Percentiles rank a stretch among this genome's conserved stretches.
Evolutionary conservation across 2,329 filamentous ascomycete species (phyloP).

Genomic region (Cordyceps cicadae): DNA sequence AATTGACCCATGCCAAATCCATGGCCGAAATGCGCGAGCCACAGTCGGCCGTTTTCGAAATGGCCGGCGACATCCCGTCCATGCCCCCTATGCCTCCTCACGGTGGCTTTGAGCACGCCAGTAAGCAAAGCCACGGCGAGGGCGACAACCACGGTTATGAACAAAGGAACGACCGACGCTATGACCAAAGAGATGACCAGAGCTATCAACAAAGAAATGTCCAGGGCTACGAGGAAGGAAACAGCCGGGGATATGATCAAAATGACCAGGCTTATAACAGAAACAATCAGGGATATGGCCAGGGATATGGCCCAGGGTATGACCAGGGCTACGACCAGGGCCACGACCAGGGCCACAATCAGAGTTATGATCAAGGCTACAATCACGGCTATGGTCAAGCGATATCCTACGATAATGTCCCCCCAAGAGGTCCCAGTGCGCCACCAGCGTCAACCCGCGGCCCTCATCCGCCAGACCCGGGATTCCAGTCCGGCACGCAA

Average conservation of each 20-base stretch:
- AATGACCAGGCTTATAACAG: conserved; percentile 14
- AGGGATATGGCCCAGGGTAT: conserved; percentile 16
- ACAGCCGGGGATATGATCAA: conserved; percentile 11
- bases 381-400: conserved; percentile 19
- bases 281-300: conserved; percentile 17
- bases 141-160: conserved; percentile 18
- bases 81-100: conserved; percentile 41
- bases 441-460: conserved; percentile 20
- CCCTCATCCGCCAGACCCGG: conserved; percentile 17
- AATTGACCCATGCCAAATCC: conserved; percentile 54
- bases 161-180: background rate
- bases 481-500: conserved; percentile 20
- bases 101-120: conserved; percentile 21
- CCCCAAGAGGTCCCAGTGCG: conserved; percentile 24
- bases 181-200: conserved; percentile 20
- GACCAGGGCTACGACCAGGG: conserved; percentile 17
- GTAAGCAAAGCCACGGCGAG: conserved; percentile 14
- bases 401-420: conserved; percentile 21
- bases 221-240: conserved; percentile 17
- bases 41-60: conserved; percentile 65
- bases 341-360: conserved; percentile 18
- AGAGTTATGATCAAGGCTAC: conserved; percentile 13
- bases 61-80: conserved; percentile 54
- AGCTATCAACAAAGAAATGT: background rate
- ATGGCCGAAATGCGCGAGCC: conserved; percentile 58